A percentile compares a stretch with the other conserved stretches of the same genome.
Evolutionary conservation across 306 rosid species (phyloP).

Genomic region (Hippophae gyantsensis): DNA sequence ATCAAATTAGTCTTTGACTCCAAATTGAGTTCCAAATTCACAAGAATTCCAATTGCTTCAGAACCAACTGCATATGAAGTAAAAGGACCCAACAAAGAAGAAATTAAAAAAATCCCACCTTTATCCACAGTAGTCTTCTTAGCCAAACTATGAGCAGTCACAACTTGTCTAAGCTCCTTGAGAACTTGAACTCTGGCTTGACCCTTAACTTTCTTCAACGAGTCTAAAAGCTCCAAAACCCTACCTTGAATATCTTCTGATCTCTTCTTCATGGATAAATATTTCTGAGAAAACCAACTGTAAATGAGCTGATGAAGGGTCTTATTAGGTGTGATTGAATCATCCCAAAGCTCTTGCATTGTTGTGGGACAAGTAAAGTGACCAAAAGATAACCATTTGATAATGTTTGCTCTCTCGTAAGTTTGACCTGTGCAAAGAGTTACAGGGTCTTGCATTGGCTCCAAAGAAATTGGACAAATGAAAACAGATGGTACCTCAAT

Average conservation of each 20-base stretch:
- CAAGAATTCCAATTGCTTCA: conserved; percentile 61
- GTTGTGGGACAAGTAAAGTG: conserved; percentile 76
- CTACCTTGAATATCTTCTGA: conserved; percentile 59
- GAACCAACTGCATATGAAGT: conserved; percentile 80
- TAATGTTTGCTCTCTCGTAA: conserved; percentile 62
- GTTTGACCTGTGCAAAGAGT: conserved; percentile 92
- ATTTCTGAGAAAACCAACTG: conserved; percentile 58
- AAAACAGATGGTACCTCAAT: conserved; percentile 63
- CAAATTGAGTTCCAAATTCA: conserved; percentile 36
- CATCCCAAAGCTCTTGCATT: conserved; percentile 84
- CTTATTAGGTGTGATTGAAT: conserved; percentile 49
- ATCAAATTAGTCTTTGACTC: conserved; percentile 38
- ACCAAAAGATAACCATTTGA: conserved; percentile 69
- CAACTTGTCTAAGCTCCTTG: conserved; percentile 41
- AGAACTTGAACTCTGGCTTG: conserved; percentile 62
- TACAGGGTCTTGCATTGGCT: conserved; percentile 77
- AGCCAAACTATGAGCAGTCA: conserved; percentile 29
- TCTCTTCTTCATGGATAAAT: conserved; percentile 46
- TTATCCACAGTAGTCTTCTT: conserved; percentile 34
- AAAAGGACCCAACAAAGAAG: conserved; percentile 59
- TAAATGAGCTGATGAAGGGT: conserved; percentile 54
- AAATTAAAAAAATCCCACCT: conserved; percentile 37
- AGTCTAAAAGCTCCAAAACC: conserved; percentile 43
- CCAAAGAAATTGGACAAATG: conserved; percentile 68
- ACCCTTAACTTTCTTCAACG: conserved; percentile 57